Evolutionary conservation across 805 yeast genomes (phyloP), one percentile per base, ranked within the genome.

Genomic region (Lipomyces orientalis): DNA sequence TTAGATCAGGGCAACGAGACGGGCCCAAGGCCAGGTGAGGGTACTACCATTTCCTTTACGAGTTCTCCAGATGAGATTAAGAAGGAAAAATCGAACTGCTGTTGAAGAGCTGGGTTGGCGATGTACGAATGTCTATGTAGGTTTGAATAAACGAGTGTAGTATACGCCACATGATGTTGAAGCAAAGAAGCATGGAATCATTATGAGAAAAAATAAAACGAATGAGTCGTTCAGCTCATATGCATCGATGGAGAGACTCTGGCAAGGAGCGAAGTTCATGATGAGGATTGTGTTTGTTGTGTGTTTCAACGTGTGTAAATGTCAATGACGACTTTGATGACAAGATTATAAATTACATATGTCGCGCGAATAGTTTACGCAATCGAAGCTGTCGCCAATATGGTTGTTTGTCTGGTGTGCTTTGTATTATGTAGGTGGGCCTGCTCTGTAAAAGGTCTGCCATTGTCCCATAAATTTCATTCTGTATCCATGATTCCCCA

Each of bases 11-110:
- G 90, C 71, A 97, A 91, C 74, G 83, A 84, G 72, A 82, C 84
- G 60, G 86, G 85, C 61, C 81, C 84, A 71, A 87, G 86, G 76
- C 93, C 94, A 65, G 86, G 90, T 58, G 87, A 86, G 73, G 97
- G 98, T 31, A 97, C 94, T 73, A 93, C 97, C 33, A 93, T 94
- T 78, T 87, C 91, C 70, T 88, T 94, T 79, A 91, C 98, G 4
- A 98, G 97, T 58, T 90, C 96, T 68, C 97, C 97, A 61, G 88
- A 88, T 76, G 73, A 67, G 54, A 64, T 56, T 43, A 88, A 87
- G 77, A 84, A 82, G 75, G 80, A 77, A 25, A 62, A 70, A 69
- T 79, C 79, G 69, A 82, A 83, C 75, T 92, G 97, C 81, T 92
- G 97, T 82, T 92, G 33, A 14, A 5, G 33, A 14, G 19, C 12